Base-by-base conservation (phyloP, 1,284 basidiomycete genomes). In the Prillingera fragicola region DNA sequence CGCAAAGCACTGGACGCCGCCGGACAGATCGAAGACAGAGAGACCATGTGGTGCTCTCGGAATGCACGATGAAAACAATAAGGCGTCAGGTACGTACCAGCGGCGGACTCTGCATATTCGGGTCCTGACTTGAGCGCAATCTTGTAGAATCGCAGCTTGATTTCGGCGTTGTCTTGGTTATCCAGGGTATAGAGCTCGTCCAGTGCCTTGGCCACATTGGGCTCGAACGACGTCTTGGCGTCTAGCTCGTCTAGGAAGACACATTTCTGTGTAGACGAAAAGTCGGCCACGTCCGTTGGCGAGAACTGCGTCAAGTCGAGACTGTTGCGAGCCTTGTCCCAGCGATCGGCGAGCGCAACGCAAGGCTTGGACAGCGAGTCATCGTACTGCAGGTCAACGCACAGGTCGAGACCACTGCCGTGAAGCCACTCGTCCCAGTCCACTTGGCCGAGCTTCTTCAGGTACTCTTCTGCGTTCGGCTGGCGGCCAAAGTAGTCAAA, bases 381-480 rank as follows among this genome's bases (percentile, higher is more conserved):
- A 61, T 96, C 90, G 59, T 94, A 96, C 56, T 84, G 75, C 71
- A 90, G 78, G 60, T 85, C 74, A 1, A 84, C 86, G 0, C 88
- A 89, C 14, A 95, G 78, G 50, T 82, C 75, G 8, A 77, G 54
- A 1, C 90, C 89, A 64, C 85, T 83, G 31, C 91, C 91, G 59
- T 85, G 80, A 33, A 95, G 74, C 91, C 91, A 96, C 32, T 83
- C 87, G 62, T 90, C 73, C 81, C 84, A 92, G 61, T 91, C 81
- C 31, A 95, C 77, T 39, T 72, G 76, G 54, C 85, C 77, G 27
- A 97, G 77, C 24, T 78, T 77, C 52, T 81, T 78, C 43, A 84
- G 71, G 60, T 86, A 82, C 54, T 82, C 78, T 8, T 74, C 66
- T 9, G 76, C 78, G 60, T 84, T 71, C 53, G 75, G 73, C 54